Base-by-base conservation (phyloP, 2,329 filamentous ascomycete genomes). In the Botrytis deweyae region DNA sequence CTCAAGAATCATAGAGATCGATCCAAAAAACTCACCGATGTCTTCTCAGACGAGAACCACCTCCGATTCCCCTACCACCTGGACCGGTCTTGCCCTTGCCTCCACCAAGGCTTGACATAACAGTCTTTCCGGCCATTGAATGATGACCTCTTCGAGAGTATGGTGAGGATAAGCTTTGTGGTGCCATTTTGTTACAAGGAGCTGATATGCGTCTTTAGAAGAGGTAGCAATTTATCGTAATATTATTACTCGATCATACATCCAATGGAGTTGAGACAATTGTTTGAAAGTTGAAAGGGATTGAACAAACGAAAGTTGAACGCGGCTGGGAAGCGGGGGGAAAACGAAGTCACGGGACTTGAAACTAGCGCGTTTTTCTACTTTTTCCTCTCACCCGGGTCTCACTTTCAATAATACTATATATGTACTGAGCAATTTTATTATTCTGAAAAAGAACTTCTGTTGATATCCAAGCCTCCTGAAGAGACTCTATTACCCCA, bases 21-120 rank as follows among this genome's bases (percentile, higher is more conserved):
- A n/a, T 58, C 16, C 5, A 40, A 3, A n/a, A 36, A 46, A 14
- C 64, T 29, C 29, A 75, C 75, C 36, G 68, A 74, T 73, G 66
- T 44, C 74, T 66, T 75, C 73, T 73, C 8, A 72, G 72, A 18
- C 74, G 66, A 46, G 74, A 72, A 7, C 36, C 33, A 7, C 49
- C 66, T 33, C 73, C 71, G 2, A 74, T 42, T 3, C 77, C 78
- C 14, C 75, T 20, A 3, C 72, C 74, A n/a, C 63, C 46, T 3
- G 40, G 16, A 0, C 75, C 75, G 14, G 14, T 58, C n/a, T 76
- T 77, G 4, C 77, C 77, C 36, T 74, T 61, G 2, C 77, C 76
- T 36, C 29, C 42, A 16, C 36, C 40, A 65, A 42, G 20, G 40
- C 62, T 59, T 20, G 46, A 40, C 22, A 67, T 36, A 1, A 72